phyloP scores from a whole-genome alignment of 139 green algal genomes.

The Pycnococcus provasolii region DNA sequence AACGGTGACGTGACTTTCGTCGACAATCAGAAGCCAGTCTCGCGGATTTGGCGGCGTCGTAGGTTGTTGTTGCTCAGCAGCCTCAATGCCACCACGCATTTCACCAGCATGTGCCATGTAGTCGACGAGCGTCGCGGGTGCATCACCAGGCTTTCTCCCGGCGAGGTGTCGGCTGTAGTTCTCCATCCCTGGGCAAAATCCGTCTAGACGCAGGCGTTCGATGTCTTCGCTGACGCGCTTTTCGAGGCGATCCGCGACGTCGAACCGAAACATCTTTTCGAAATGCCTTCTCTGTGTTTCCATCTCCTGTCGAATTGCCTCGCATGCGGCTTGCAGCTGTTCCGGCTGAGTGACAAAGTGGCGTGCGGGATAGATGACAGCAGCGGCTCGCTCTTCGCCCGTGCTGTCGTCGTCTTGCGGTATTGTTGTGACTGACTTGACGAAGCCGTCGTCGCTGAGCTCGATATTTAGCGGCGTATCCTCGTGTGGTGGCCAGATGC shows the following conservation, averaged over 20 bases:
- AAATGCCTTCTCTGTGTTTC: not conserved
- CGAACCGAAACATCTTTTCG: not conserved
- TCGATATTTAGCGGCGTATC: not conserved
- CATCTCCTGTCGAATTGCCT: constrained; percentile 23
- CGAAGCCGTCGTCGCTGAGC: not conserved
- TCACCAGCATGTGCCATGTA: constrained; percentile 15
- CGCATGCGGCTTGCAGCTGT: not conserved
- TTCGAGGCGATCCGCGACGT: constrained; percentile 19
- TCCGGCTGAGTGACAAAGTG: constrained; percentile 21
- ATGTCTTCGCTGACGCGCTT: constrained; percentile 17
- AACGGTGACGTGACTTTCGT: constrained; percentile 30
- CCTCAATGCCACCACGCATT: too few relatives aligned
- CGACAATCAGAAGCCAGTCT: constrained; percentile 25
- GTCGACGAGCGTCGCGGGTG: constrained; percentile 24
- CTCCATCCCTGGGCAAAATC: constrained; percentile 27
- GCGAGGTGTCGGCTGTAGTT: constrained; percentile 28
- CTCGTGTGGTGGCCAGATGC: constrained; percentile 13
- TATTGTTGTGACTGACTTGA: too few relatives aligned
- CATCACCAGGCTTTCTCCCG: constrained; percentile 1
- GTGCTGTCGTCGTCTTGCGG: too few relatives aligned
- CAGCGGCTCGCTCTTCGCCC: not conserved
- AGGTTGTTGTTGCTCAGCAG: not conserved
- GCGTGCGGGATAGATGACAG: constrained; percentile 8
- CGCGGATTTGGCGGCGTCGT: not conserved
- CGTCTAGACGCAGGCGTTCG: constrained; percentile 11